A percentile compares a stretch with the other conserved stretches of the same genome.
Conservation (phyloP, 139 green algal species). For the Chlamydomonas sphaeroides region DNA sequence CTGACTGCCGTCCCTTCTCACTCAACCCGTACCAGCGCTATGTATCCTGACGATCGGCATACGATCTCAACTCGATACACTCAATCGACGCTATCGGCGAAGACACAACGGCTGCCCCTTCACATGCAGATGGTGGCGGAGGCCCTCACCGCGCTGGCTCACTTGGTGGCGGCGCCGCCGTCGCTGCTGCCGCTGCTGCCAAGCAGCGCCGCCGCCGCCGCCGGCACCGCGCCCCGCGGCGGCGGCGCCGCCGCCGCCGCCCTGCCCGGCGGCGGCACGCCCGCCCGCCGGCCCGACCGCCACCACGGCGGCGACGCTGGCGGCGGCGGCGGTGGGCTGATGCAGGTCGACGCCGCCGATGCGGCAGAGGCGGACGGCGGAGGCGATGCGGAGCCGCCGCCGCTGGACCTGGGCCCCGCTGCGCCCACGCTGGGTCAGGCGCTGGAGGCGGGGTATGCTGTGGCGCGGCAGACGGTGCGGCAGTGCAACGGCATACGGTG, state of each 20-base stretch:
- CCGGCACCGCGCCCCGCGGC: neutral
- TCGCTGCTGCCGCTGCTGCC: constrained; percentile 54
- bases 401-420: constrained; percentile 44
- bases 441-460: constrained; percentile 59
- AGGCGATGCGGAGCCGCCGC: neutral
- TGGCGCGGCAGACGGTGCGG: constrained; percentile 59
- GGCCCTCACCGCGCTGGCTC: constrained; percentile 67
- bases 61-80: too few species aligned
- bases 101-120: too few species aligned
- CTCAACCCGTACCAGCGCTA: too few species aligned
- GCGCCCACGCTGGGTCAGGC: constrained; percentile 14
- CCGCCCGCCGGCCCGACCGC: constrained; percentile 7
- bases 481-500: constrained; percentile 67
- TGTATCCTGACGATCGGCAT: too few species aligned
- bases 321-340: neutral
- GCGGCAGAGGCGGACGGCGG: neutral
- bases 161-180: constrained; percentile 62
- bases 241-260: neutral
- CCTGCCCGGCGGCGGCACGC: neutral
- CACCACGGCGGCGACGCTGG: neutral
- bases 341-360: neutral
- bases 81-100: too few species aligned
- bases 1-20: too few species aligned
- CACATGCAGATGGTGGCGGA: too few species aligned
- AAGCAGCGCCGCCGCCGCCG: neutral